Conservation (phyloP, 2,329 filamentous ascomycete species). For the Passalora sequoiae region DNA sequence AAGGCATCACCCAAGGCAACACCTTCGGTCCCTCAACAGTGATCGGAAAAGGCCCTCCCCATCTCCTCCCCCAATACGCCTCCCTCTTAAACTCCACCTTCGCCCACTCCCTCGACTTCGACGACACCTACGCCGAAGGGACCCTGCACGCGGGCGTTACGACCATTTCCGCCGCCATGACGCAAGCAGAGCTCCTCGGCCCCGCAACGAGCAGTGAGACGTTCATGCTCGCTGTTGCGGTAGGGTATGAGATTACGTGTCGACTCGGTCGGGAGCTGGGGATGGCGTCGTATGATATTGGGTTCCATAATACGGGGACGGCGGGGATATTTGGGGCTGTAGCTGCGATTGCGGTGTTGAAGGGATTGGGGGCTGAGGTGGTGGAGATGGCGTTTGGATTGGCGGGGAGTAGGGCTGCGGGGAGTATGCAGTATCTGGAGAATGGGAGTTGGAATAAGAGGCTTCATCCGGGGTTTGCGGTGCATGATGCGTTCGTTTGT, state of each 20-base stretch:
- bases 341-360: conserved; percentile 32
- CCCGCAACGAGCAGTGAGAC: conserved; percentile 15
- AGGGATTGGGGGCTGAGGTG: conserved; percentile 19
- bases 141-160: conserved; percentile 42
- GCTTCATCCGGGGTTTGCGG: conserved; percentile 38
- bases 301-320: conserved; percentile 38
- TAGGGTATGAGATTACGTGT: conserved; percentile 35
- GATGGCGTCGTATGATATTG: conserved; percentile 33
- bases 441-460: conserved; percentile 39
- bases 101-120: conserved; percentile 43
- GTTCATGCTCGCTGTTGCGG: conserved; percentile 32
- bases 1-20: no score
- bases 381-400: conserved; percentile 37
- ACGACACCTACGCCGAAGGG: conserved; percentile 42
- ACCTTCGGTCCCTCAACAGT: no score
- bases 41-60: conserved; percentile 13
- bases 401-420: conserved; percentile 36
- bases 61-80: conserved; percentile 38
- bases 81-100: conserved; percentile 41
- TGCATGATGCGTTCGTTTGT: conserved; percentile 37
- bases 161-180: conserved; percentile 36
- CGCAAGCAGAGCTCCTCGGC: conserved; percentile 30
- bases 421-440: conserved; percentile 38
- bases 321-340: conserved; percentile 38
- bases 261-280: conserved; percentile 34